phyloP scores from a whole-genome alignment of 345 rosid genomes.

The Salix dunnii region DNA sequence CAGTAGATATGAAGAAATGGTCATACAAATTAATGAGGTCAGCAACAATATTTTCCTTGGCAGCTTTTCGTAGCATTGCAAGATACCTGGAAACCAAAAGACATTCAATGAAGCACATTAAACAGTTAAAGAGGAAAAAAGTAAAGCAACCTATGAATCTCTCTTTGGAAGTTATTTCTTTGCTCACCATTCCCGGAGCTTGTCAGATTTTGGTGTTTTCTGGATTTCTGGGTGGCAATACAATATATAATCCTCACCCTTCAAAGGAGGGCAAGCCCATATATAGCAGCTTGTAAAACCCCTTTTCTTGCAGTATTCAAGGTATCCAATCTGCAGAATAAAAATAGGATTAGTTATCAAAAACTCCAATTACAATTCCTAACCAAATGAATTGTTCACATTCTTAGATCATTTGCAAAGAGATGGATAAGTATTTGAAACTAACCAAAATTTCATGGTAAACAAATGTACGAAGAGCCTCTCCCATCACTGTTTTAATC shows the following conservation, averaged over 20 bases:
- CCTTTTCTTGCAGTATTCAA: constrained; percentile 93
- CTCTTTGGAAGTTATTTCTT: constrained; percentile 10
- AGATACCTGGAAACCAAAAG: constrained; percentile 62
- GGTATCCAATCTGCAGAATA: constrained; percentile 84
- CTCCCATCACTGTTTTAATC: constrained; percentile 80
- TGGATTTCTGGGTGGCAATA: constrained; percentile 99
- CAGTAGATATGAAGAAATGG: constrained; percentile 77
- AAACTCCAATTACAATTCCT: constrained; percentile 1
- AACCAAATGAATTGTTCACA: neutral
- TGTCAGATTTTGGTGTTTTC: constrained; percentile 99
- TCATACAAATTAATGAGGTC: constrained; percentile 83
- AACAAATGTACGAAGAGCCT: constrained; percentile 95
- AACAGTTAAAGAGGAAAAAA: neutral
- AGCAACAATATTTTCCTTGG: constrained; percentile 76
- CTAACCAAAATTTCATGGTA: constrained; percentile 93
- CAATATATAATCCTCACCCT: constrained; percentile 97
- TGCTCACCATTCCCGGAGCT: constrained; percentile 93
- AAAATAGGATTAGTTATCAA: constrained; percentile 11
- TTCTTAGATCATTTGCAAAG: neutral
- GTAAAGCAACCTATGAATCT: neutral
- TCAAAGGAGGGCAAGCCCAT: constrained; percentile 99
- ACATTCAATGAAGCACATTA: neutral
- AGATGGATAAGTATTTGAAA: constrained; percentile 8
- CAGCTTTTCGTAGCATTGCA: constrained; percentile 82
- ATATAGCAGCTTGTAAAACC: constrained; percentile 99